Conservation (phyloP, 805 yeast species). For the Candida manassasensis region DNA sequence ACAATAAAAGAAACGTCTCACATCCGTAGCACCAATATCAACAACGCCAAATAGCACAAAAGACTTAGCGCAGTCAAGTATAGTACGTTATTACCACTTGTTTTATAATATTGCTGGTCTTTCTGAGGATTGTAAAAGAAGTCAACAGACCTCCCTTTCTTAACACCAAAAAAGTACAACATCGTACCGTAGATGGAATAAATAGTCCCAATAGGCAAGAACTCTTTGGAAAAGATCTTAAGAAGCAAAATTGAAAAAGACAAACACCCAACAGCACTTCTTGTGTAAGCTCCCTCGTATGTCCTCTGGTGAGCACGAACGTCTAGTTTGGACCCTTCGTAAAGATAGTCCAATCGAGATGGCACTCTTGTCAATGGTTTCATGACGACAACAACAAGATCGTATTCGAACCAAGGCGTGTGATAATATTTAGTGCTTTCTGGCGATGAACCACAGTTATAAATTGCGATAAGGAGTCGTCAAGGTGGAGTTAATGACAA, state of each 20-base stretch:
- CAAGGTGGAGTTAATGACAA: too few species aligned
- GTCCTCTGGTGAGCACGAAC: slow-evolving; percentile 74
- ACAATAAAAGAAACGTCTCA: too few species aligned
- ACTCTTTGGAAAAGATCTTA: slow-evolving; percentile 59
- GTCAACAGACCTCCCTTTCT: slow-evolving; percentile 31
- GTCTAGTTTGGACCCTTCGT: slow-evolving; percentile 42
- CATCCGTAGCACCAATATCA: slow-evolving; percentile 46
- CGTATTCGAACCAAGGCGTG: too few species aligned
- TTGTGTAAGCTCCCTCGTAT: slow-evolving; percentile 76
- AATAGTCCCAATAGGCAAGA: slow-evolving; percentile 61
- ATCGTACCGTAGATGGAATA: slow-evolving; percentile 57
- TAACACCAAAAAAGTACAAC: slow-evolving; percentile 36
- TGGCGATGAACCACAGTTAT: too few species aligned
- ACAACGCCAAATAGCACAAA: slow-evolving; percentile 45
- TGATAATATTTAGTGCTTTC: too few species aligned
- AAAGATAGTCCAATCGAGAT: slow-evolving; percentile 32
- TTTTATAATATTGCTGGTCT: slow-evolving; percentile 43
- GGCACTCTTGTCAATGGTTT: slow-evolving; percentile 15
- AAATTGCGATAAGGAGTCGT: too few species aligned
- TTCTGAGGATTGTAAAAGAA: slow-evolving; percentile 33
- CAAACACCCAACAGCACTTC: slow-evolving; percentile 67
- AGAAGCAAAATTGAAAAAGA: slow-evolving; percentile 62
- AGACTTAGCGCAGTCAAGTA: slow-evolving; percentile 47
- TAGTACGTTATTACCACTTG: slow-evolving; percentile 61
- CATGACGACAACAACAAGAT: slow-evolving; percentile 1